Base-by-base conservation (phyloP, 371 early-diverging fungal species). In the Lichtheimia ramosa region DNA sequence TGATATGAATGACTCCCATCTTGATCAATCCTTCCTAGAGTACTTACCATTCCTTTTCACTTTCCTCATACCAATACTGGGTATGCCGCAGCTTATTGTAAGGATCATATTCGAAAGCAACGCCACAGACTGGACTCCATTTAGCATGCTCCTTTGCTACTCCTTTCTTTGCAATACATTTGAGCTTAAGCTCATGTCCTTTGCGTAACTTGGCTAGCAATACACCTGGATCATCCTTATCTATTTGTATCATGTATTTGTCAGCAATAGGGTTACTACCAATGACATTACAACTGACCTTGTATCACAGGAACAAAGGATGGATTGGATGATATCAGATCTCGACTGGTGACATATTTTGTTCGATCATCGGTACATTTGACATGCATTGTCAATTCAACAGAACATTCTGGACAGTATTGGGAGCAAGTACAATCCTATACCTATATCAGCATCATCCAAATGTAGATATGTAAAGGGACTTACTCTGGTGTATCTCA, bases 61-160 rank as follows among this genome's bases (percentile, higher is more conserved):
- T 79, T 70, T 95, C 90, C 67, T 99, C 99, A 63, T 87, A 83
- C 99, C 99, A 99, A 71, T 94, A 97, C 24, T 86, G 84, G 8
- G 97, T 91, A 66, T 98, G 98, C 54, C 94, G 74, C 54, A 97
- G 70, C 62, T 87, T 89, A 78, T 99, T 99, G 72, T 96, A 89
- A 49, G 95, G 96, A 70, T 99, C 99, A 66, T 99, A 99, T 67
- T 96, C 97, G 73, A 97, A 99, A 1, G 91, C 85, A 3, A 99
- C 90, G 13, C 91, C 97, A 59, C 92, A 84, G 27, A 94, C 93
- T 27, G 99, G 99, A 59, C 92, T 92, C 99, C 99, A 99, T 71
- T 99, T 99, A 24, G 99, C 93, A 77, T 99, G 99, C 61, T 95
- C 96, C 73, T 98, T 97, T 20, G 92, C 96, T 23, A 91, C 94